Base-by-base conservation (phyloP, 805 yeast genomes). In the Candida montana region DNA sequence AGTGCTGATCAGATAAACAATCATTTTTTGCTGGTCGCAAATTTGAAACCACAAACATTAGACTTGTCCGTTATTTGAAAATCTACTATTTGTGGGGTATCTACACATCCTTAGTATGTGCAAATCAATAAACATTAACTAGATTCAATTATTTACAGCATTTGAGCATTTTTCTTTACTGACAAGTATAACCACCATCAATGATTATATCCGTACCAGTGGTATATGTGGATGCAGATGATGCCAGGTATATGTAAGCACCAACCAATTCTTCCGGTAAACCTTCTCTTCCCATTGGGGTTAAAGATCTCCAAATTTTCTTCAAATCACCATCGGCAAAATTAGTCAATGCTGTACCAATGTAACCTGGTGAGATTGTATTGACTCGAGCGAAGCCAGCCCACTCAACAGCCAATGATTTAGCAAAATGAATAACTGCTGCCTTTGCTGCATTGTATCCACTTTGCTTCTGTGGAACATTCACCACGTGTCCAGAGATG, bases 361-460 rank as follows among this genome's bases (percentile, higher is more conserved):
- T 83, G 67, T 87, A 86, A 12, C 95, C 95, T 17, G 95, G 95
- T 13, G 88, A 79, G 26, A 86, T 77, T n/a, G 86, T 70, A 67
- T 86, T 86, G 40, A 83, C 93, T 53, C 95, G 75, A 15, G 91
- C 95, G 56, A 83, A 84, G 1, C 79, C 76, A 10, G 88, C 77
- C 91, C 93, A 88, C 66, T 88, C 96, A 32, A 87, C 79, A 13
- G 95, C 91, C 49, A 87, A 68, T 2, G 93, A 84, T 60, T 71
- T 81, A 28, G 83, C 77, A 53, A 87, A 71, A 57, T 88, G 95
- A 49, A 81, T 59, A 21, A 85, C 80, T 11, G 80, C 95, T 31
- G 95, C 95, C 69, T 87, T 87, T 47, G 90, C 86, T 12, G 89
- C 87, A 56, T 88, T 88, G 69, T 87, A 87, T 23, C 85, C 81